Percentiles rank a stretch among this genome's conserved stretches.
Evolutionary conservation across 805 yeast genomes (phyloP).

Genomic region (Ogataea philodendri): DNA sequence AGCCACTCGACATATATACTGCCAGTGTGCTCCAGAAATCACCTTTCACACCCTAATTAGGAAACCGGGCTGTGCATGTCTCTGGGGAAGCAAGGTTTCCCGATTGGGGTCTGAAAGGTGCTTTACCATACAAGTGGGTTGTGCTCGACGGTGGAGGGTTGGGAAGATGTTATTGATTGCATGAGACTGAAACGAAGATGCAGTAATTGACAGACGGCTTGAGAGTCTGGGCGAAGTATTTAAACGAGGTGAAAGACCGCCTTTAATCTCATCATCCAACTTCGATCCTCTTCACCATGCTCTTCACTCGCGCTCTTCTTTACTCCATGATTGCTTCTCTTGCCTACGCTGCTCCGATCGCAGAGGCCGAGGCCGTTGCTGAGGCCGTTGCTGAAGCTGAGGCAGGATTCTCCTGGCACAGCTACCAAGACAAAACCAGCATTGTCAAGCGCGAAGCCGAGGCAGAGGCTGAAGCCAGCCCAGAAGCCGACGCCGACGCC

Average conservation of each 20-base stretch:
- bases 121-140: constrained; percentile 4
- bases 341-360: constrained; percentile 22
- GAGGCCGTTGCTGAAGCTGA: constrained; percentile 17
- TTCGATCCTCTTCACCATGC: constrained; percentile 7
- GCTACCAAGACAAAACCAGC: too few species aligned
- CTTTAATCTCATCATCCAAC: constrained; percentile 1
- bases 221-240: too few species aligned
- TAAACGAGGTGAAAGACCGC: too few species aligned
- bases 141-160: neutral
- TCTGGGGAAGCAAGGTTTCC: constrained; percentile 16
- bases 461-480: constrained; percentile 30
- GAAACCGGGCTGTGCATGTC: constrained; percentile 11
- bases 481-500: constrained; percentile 20
- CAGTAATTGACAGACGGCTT: too few species aligned
- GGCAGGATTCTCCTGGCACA: constrained; percentile 15
- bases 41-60: constrained; percentile 18
- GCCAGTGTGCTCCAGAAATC: neutral
- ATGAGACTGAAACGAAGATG: constrained; percentile 11
- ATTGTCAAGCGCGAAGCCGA: constrained; percentile 33
- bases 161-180: constrained; percentile 18
- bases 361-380: constrained; percentile 20
- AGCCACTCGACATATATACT: neutral
- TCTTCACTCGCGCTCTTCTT: constrained; percentile 11
- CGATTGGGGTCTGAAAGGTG: constrained; percentile 25
- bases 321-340: constrained; percentile 11